Conservation (phyloP, 1,139 yeast genomes). For the Ogataea hybrid region DNA sequence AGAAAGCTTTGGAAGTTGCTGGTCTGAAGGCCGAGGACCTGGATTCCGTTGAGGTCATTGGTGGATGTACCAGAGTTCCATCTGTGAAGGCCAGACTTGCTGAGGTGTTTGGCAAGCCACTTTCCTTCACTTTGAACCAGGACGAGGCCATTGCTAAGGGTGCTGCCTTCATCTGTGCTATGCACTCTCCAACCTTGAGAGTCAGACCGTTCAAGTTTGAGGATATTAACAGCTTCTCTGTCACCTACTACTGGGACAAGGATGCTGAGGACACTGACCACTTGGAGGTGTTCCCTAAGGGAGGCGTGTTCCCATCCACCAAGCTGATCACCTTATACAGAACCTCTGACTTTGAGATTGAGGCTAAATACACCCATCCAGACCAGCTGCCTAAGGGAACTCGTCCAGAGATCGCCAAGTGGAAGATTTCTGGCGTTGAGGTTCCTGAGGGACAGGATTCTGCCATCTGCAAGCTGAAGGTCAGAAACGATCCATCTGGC, state of each 20-base stretch:
- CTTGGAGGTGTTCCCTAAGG: constrained; percentile 95
- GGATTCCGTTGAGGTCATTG: constrained; percentile 91
- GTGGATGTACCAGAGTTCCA: constrained; percentile 99
- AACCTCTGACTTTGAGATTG: constrained; percentile 82
- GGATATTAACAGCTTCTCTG: constrained; percentile 89
- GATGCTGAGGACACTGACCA: constrained; percentile 90
- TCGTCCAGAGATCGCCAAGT: constrained; percentile 68
- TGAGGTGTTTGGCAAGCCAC: constrained; percentile 79
- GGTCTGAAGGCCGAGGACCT: constrained; percentile 68
- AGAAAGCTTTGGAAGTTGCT: constrained; percentile 79
- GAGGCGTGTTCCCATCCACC: constrained; percentile 91
- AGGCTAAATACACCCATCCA: constrained; percentile 82
- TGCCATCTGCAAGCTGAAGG: constrained; percentile 86
- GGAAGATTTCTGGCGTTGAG: constrained; percentile 85
- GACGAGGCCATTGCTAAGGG: constrained; percentile 99
- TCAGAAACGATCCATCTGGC: constrained; percentile 97
- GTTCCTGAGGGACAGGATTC: constrained; percentile 74
- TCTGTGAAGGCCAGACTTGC: constrained; percentile 76
- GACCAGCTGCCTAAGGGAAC: constrained; percentile 72
- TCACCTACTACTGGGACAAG: constrained; percentile 93
- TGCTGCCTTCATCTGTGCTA: constrained; percentile 98
- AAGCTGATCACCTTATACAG: constrained; percentile 94
- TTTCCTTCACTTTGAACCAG: constrained; percentile 95
- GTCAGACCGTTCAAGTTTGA: constrained; percentile 99
- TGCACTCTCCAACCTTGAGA: constrained; percentile 98